A percentile compares a stretch with the other conserved stretches of the same genome.
phyloP scores from a whole-genome alignment of 2,329 filamentous ascomycete species.

The Phoma herbarum region DNA sequence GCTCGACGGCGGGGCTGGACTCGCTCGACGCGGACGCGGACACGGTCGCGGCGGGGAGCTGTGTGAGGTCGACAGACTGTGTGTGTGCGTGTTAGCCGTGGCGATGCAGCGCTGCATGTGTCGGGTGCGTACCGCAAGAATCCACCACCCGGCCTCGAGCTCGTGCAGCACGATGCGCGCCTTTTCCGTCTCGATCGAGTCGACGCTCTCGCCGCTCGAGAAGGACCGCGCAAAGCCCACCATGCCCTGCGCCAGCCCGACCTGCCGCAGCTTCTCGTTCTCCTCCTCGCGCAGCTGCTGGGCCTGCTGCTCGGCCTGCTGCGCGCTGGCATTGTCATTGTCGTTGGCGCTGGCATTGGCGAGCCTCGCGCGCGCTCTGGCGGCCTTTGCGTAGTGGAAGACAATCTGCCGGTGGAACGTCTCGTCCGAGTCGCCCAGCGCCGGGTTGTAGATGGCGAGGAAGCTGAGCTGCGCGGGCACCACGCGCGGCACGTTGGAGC shows the following conservation, averaged over 20 bases:
- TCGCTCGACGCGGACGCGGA: constrained; percentile 44
- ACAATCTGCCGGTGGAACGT: constrained; percentile 84
- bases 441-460: constrained; percentile 93
- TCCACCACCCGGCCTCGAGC: constrained; percentile 93
- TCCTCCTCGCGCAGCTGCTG: constrained; percentile 65
- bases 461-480: constrained; percentile 87
- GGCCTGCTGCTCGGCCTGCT: constrained; percentile 70
- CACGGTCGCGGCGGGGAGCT: constrained; percentile 64
- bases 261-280: constrained; percentile 89
- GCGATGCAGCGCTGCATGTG: no score
- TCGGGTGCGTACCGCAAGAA: constrained; percentile 80
- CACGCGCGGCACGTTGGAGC: constrained; percentile 50
- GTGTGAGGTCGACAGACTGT: constrained; percentile 83
- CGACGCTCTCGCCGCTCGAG: constrained; percentile 76
- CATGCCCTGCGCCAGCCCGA: constrained; percentile 96
- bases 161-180: constrained; percentile 85
- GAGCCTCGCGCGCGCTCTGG: constrained; percentile 40
- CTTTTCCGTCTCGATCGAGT: constrained; percentile 91
- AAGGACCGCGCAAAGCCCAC: constrained; percentile 85
- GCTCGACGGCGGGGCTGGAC: constrained; percentile 67
- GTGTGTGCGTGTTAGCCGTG: constrained; percentile 11
- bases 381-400: constrained; percentile 77
- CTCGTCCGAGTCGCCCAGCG: constrained; percentile 75
- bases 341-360: not conserved
- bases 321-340: constrained; percentile 18